phyloP scores from a whole-genome alignment of 2,329 filamentous ascomycete species.

The Sclerotinia trifoliorum region DNA sequence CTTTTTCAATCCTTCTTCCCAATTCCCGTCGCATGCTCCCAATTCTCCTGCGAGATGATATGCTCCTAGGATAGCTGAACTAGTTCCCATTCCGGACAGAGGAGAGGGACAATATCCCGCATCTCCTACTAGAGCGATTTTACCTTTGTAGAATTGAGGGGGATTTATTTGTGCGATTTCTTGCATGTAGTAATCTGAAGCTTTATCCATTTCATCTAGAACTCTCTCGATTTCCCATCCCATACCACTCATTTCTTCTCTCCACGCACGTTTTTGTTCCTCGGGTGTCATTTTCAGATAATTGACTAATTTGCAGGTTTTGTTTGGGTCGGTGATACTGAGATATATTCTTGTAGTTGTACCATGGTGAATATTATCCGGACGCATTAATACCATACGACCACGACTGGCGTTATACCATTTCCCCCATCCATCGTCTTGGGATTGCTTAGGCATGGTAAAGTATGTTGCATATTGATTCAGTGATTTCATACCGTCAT shows the following conservation, averaged over 20 bases:
- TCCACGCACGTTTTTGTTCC: background rate
- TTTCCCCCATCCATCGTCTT: constrained; percentile 10
- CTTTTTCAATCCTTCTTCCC: background rate
- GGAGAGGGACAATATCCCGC: constrained; percentile 44
- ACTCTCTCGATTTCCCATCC: constrained; percentile 46
- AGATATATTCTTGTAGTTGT: constrained; percentile 2
- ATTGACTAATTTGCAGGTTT: background rate
- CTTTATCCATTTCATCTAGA: constrained; percentile 41
- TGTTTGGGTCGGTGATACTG: background rate
- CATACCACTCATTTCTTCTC: background rate
- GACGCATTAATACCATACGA: background rate
- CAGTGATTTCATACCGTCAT: constrained; percentile 40
- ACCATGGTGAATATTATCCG: background rate
- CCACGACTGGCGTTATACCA: constrained; percentile 10
- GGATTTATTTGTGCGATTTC: constrained; percentile 45
- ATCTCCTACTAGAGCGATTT: constrained; percentile 52
- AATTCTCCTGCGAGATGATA: constrained; percentile 50
- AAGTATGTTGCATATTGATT: constrained; percentile 46
- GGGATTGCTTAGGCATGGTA: constrained; percentile 42
- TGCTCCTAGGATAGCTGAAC: constrained; percentile 43
- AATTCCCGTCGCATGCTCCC: constrained; percentile 4
- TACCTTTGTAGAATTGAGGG: constrained; percentile 43
- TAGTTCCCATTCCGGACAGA: constrained; percentile 46
- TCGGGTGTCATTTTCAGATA: background rate
- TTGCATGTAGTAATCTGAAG: constrained; percentile 45